phyloP scores from a whole-genome alignment of 306 rosid genomes.

The Cucumis sativus region DNA sequence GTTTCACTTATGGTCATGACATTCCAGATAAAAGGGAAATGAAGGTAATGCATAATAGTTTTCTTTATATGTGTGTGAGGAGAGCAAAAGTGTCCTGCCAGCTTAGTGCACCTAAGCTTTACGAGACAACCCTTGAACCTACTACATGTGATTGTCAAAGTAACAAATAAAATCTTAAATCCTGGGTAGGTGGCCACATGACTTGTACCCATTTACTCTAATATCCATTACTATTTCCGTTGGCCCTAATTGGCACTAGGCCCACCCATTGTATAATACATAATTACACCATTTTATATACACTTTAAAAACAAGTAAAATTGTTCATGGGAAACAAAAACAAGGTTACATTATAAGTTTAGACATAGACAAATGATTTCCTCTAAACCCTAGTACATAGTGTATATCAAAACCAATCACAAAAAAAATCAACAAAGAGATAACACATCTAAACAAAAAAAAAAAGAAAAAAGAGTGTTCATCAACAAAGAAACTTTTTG shows the following conservation, averaged over 20 bases:
- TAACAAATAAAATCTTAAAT: neutral
- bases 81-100: neutral
- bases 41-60: neutral
- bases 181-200: neutral
- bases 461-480: neutral
- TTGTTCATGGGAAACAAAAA: neutral
- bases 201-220: neutral
- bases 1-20: neutral
- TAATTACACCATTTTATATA: neutral
- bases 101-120: neutral
- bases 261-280: neutral
- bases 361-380: neutral
- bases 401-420: neutral
- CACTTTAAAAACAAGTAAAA: neutral
- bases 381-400: neutral
- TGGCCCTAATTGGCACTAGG: neutral
- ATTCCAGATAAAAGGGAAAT: neutral
- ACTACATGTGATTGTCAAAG: neutral
- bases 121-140: neutral
- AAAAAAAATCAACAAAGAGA: neutral
- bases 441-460: neutral
- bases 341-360: neutral
- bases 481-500: neutral
- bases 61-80: neutral
- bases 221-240: neutral